Base-by-base conservation (phyloP, 2,329 filamentous ascomycete genomes). In the Talaromyces sp. region DNA sequence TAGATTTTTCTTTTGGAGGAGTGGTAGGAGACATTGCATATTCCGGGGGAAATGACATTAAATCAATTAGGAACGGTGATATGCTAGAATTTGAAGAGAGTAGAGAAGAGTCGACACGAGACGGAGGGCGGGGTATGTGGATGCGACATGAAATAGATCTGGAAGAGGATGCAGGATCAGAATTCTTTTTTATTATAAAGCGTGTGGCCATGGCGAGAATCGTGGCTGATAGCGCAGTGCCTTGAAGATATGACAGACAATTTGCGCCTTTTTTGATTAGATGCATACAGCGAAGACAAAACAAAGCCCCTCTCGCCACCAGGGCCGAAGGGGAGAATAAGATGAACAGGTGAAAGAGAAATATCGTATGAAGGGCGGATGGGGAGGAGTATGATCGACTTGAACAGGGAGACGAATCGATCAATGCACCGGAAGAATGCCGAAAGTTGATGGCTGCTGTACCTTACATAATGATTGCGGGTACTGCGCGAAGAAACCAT, bases 391-490 rank as follows among this genome's bases (percentile, higher is more conserved):
- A 48, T 48, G 28, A 21, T 21, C 10, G 17, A 46, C 22, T 31
- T 25, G n/a, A 7, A 35, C 45, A 33, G 19, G 35, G 17, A 35
- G n/a, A n/a, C n/a, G n/a, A 40, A 33, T 35, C 11, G 43, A 48
- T 56, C 43, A 56, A 50, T 50, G 54, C 45, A 33, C 54, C 50
- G 46, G 45, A n/a, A 36, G 36, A 53, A 52, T 56, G 43, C 31
- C 35, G 55, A 37, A 41, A 11, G 21, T 40, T 46, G 35, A 58
- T 37, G 21, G 37, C 33, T 43, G 48, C 11, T 33, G 19, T n/a
- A 53, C 33, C 43, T 58, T 75, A 78, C 76, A 78, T 78, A 69
- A 78, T 78, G 63, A 78, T 78, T 15, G 76, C 75, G 54, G 76
- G 76, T 62, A 77, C 76, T 78, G 59, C 9, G n/a, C 8, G 25